Evolutionary conservation across 2,329 filamentous ascomycete genomes (phyloP), one percentile per base, ranked within the genome.

Genomic region (Penicillium capsulatum): DNA sequence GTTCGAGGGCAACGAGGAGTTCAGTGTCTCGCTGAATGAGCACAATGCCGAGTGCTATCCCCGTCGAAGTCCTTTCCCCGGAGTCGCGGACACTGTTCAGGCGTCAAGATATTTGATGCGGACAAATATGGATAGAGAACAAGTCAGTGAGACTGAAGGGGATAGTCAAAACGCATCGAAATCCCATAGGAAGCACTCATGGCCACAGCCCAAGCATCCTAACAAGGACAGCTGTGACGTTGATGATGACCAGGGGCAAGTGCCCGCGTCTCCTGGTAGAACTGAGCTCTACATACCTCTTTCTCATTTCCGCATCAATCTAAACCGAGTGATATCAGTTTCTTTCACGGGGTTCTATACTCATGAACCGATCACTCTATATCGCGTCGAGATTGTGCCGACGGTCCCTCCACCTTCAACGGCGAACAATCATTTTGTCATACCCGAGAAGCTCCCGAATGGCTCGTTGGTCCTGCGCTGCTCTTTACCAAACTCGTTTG

Each of bases 61-160:
- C 4, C 55, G 59, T 13, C 67, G 76, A 17, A 70, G 71, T 13
- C 81, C 82, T 0, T 84, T 74, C 53, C 81, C 81, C 0, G 79
- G 78, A 57, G 84, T 81, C 0, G 81, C 80, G 71, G 81, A 85
- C 57, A 81, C 78, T 1, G 67, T 84, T 13, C 80, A 84, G 58
- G 80, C 80, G 1, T 66, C 71, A 3, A 73, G 80, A 31, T 85
- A 86, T 56, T 63, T 51, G 3, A 47, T 54, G 45, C 40, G 34
- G 30, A 45, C 31, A 11, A 29, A 13, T 10, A 2, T 13, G 14
- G 20, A 8, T 14, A 17, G 6, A 4, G n/a, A n/a, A n/a, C n/a
- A n/a, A n/a, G n/a, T n/a, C n/a, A n/a, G n/a, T n/a, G n/a, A n/a
- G n/a, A n/a, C n/a, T n/a, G n/a, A n/a, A n/a, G n/a, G n/a, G n/a